phyloP scores from a whole-genome alignment of 2,329 filamentous ascomycete species.

The Cercospora sp. region DNA sequence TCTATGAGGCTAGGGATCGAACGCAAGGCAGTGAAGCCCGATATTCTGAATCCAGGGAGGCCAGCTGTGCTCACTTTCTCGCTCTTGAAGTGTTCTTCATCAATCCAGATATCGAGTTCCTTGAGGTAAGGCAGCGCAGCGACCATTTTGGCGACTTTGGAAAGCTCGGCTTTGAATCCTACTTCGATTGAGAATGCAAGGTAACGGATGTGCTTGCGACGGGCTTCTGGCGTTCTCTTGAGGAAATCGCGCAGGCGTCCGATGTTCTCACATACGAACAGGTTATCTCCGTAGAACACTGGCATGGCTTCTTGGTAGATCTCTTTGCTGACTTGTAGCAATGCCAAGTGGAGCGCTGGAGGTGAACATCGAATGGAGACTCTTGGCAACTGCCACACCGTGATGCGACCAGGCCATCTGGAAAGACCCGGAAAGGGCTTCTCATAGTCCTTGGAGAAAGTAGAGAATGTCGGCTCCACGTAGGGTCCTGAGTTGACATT shows the following conservation, averaged over 20 bases:
- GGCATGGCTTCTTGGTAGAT: slow-evolving; percentile 21
- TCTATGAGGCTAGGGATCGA: slow-evolving; percentile 11
- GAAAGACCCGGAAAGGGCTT: background rate
- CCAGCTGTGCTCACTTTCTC: background rate
- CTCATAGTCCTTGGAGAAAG: slow-evolving; percentile 7
- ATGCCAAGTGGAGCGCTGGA: slow-evolving; percentile 7
- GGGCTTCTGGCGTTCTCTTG: background rate
- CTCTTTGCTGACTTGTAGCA: slow-evolving; percentile 23
- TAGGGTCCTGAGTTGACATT: background rate
- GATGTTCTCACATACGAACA: slow-evolving; percentile 4
- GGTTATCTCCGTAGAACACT: slow-evolving; percentile 20
- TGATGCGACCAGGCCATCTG: background rate
- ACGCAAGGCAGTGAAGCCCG: slow-evolving; percentile 13
- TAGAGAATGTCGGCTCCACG: background rate
- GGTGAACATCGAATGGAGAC: background rate
- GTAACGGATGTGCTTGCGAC: background rate
- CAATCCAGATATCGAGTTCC: slow-evolving; percentile 17
- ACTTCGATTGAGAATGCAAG: background rate
- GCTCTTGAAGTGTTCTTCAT: slow-evolving; percentile 9
- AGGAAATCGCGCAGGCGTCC: background rate
- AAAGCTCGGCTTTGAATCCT: background rate
- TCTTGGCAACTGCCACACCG: background rate
- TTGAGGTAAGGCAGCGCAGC: slow-evolving; percentile 4
- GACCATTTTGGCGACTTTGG: slow-evolving; percentile 12
- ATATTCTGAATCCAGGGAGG: background rate